These are phyloP conservation scores for Rubia tinctorum DNA, from an alignment of 305 asterid species.

Conservation along the genomic window DNA sequence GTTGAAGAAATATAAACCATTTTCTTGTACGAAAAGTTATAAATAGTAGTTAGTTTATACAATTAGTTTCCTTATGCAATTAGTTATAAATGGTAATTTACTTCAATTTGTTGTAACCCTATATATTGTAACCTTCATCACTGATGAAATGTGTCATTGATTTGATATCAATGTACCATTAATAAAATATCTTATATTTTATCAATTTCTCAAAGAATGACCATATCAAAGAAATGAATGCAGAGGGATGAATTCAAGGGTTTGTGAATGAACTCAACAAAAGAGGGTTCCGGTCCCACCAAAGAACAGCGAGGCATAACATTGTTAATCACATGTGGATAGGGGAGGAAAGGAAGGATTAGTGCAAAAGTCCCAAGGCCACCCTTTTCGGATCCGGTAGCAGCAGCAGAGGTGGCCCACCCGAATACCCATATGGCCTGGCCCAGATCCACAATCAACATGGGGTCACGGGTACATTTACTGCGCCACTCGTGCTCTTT, in stretches of 20 bases:
- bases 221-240: slow-evolving; percentile 10
- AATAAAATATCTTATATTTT: no score
- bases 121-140: no score
- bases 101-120: no score
- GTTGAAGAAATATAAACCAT: no score
- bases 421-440: slow-evolving; percentile 43
- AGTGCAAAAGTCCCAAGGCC: slow-evolving; percentile 30
- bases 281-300: slow-evolving; percentile 28
- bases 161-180: no score
- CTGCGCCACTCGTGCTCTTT: slow-evolving; percentile 65
- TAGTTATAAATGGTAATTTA: no score
- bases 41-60: no score
- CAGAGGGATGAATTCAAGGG: neutral
- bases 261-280: slow-evolving; percentile 3
- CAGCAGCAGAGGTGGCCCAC: slow-evolving; percentile 55
- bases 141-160: no score
- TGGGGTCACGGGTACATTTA: slow-evolving; percentile 91
- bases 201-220: no score
- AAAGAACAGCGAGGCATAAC: slow-evolving; percentile 1
- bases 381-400: slow-evolving; percentile 45
- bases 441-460: slow-evolving; percentile 42
- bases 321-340: neutral
- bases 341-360: neutral
- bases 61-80: no score
- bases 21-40: no score